These are phyloP conservation scores for Choricystis sp. DNA, from an alignment of 139 green algal genomes.

Conservation along the genomic window DNA sequence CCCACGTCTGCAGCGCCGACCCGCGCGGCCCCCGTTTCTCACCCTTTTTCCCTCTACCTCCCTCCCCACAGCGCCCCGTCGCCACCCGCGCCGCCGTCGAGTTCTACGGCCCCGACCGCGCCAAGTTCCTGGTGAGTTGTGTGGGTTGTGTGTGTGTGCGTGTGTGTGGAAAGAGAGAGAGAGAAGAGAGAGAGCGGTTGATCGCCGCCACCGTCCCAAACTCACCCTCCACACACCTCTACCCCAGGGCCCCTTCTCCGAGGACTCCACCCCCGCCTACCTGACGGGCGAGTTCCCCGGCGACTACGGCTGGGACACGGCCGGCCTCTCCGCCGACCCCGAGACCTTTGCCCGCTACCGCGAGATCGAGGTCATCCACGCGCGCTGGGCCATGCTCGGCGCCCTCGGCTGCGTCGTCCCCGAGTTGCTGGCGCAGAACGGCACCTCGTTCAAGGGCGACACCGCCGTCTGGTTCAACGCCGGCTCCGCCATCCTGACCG, in stretches of 20 bases:
- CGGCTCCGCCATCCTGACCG: slow-evolving; percentile 62
- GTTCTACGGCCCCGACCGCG: slow-evolving; percentile 22
- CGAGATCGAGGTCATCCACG: slow-evolving; percentile 37
- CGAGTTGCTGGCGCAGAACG: slow-evolving; percentile 44
- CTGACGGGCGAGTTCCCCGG: slow-evolving; percentile 79
- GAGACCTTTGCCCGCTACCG: slow-evolving; percentile 72
- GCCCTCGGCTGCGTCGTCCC: slow-evolving; percentile 53
- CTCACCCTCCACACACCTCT: background rate
- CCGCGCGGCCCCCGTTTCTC: background rate
- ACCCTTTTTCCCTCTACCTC: background rate
- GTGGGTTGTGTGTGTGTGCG: background rate
- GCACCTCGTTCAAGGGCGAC: slow-evolving; percentile 33
- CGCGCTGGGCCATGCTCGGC: slow-evolving; percentile 69
- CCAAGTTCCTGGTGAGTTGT: slow-evolving; percentile 18
- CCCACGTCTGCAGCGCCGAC: background rate
- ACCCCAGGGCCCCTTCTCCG: slow-evolving; percentile 10
- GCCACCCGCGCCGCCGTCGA: slow-evolving; percentile 9
- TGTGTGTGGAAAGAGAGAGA: background rate
- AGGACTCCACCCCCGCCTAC: slow-evolving; percentile 45
- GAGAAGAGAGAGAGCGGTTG: background rate
- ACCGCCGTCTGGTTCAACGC: slow-evolving; percentile 82
- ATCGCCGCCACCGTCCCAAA: too few species aligned
- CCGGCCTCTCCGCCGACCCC: slow-evolving; percentile 87
- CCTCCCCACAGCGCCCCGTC: background rate
- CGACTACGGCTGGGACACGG: slow-evolving; percentile 96